phyloP scores from a whole-genome alignment of 2,329 filamentous ascomycete species.

The Cladophialophora psammophila region DNA sequence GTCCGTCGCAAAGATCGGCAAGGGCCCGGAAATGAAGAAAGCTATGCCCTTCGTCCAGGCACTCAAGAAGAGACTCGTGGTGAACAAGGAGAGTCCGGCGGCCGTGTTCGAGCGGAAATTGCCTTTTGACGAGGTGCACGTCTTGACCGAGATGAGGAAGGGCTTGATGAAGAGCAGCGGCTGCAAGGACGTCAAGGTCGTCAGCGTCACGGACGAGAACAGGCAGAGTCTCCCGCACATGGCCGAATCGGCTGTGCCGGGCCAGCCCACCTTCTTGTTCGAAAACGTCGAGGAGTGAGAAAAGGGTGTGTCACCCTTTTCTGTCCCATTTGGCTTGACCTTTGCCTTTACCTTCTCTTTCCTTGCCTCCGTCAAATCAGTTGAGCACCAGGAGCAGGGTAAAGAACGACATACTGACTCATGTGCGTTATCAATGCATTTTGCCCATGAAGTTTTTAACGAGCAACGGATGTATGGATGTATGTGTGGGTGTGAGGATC shows the following conservation, averaged over 20 bases:
- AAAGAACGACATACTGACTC: neutral
- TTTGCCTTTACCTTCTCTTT: neutral
- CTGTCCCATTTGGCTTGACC: no score
- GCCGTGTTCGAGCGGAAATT: constrained; percentile 79
- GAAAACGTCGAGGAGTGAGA: constrained; percentile 69
- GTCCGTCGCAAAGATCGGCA: constrained; percentile 75
- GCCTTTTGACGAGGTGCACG: constrained; percentile 81
- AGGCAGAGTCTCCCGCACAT: constrained; percentile 63
- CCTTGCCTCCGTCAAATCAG: neutral
- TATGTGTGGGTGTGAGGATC: neutral
- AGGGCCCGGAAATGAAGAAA: constrained; percentile 79
- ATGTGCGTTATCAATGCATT: neutral
- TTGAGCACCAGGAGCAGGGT: no score
- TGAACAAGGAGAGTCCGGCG: constrained; percentile 55
- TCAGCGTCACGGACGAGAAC: constrained; percentile 73
- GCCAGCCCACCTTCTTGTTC: constrained; percentile 81
- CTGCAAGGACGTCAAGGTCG: constrained; percentile 73
- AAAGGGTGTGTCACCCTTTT: neutral
- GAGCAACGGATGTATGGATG: neutral
- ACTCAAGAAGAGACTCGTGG: constrained; percentile 81
- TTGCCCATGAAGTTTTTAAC: neutral
- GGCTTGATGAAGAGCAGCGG: constrained; percentile 79
- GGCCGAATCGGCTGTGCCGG: constrained; percentile 80
- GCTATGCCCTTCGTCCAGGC: constrained; percentile 95
- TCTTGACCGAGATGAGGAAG: constrained; percentile 77